phyloP scores from a whole-genome alignment of 768 basidiomycete species.

The Exsudoporus frostii region DNA sequence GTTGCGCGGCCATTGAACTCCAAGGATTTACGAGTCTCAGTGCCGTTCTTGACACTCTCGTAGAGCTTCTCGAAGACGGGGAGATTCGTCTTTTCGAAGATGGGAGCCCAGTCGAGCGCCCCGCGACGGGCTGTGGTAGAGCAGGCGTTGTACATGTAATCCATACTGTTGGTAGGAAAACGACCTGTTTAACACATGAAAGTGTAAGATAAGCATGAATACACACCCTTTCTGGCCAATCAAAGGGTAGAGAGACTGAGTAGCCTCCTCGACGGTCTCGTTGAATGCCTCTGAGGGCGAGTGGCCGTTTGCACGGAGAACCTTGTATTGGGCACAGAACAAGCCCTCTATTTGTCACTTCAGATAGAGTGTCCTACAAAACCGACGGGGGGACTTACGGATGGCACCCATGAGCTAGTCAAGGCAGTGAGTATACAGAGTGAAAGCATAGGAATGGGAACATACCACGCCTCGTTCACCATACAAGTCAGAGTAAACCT shows the following conservation, averaged over 20 bases:
- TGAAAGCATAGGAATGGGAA: conserved; percentile 21
- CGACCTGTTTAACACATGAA: neutral
- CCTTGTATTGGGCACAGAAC: conserved; percentile 98
- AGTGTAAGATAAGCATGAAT: neutral
- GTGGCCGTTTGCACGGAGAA: conserved; percentile 95
- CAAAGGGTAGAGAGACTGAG: conserved; percentile 95
- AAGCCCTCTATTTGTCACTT: conserved; percentile 68
- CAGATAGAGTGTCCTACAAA: neutral
- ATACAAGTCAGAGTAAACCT: conserved; percentile 98
- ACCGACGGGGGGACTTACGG: conserved; percentile 48
- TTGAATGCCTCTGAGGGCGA: conserved; percentile 98
- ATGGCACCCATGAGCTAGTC: conserved; percentile 92
- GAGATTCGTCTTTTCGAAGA: conserved; percentile 91
- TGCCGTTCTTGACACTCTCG: conserved; percentile 90
- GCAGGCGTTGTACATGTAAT: conserved; percentile 99
- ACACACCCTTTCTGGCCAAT: conserved; percentile 90
- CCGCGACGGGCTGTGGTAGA: conserved; percentile 99
- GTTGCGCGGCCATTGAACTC: conserved; percentile 93
- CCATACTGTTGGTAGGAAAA: conserved; percentile 60
- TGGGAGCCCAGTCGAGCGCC: conserved; percentile 97
- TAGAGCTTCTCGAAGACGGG: conserved; percentile 96
- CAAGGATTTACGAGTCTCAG: conserved; percentile 94
- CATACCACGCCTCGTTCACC: conserved; percentile 99
- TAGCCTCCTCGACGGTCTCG: conserved; percentile 99
- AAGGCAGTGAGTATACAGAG: conserved; percentile 6